Conservation (phyloP, 148 eudicot genomes). For the Camellia sinensis region DNA sequence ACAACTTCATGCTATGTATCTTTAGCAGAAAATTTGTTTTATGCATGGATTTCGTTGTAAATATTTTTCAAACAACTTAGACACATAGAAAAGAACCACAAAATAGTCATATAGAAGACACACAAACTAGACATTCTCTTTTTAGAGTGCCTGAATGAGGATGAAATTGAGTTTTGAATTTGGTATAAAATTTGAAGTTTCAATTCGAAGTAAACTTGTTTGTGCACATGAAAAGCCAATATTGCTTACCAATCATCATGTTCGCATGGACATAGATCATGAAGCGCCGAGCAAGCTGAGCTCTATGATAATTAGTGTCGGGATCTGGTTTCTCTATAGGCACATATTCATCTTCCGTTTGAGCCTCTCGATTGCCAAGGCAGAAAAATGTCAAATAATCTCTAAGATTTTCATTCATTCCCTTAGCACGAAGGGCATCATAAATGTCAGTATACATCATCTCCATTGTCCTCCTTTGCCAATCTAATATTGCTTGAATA, state of each 20-base stretch:
- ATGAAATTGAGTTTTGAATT: background rate
- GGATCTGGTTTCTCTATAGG: constrained; percentile 28
- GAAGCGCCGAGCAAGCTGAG: constrained; percentile 33
- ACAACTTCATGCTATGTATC: too few species aligned
- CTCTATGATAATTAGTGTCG: constrained; percentile 24
- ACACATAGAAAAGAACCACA: too few species aligned
- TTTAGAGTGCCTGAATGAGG: background rate
- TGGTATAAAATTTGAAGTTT: background rate
- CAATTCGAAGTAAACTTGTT: background rate
- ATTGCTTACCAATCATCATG: constrained; percentile 37
- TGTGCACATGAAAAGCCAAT: background rate
- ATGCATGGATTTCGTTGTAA: too few species aligned
- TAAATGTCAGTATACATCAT: constrained; percentile 40
- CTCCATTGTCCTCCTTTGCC: constrained; percentile 42
- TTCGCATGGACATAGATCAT: constrained; percentile 50
- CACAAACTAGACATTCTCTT: background rate
- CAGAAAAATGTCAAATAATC: constrained; percentile 40
- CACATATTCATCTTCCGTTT: constrained; percentile 25
- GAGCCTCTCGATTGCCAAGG: constrained; percentile 34
- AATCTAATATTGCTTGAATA: constrained; percentile 31
- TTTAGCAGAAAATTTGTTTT: too few species aligned
- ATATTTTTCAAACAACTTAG: too few species aligned
- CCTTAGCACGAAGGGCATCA: constrained; percentile 26
- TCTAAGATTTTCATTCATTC: constrained; percentile 25
- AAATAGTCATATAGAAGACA: too few species aligned